phyloP scores from a whole-genome alignment of 306 rosid species.

The Lotus japonicus region DNA sequence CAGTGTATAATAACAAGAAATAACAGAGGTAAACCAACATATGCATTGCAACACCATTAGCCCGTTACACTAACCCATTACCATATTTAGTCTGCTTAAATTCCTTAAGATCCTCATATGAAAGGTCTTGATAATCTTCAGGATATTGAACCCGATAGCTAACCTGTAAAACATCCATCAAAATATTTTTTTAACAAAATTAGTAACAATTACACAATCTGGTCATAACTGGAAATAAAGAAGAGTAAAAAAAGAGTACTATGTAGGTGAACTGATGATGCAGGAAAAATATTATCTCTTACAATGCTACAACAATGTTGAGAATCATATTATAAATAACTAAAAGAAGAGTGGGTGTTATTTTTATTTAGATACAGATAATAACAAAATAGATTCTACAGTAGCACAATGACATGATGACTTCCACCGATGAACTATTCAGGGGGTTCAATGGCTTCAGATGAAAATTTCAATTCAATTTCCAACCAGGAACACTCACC shows the following conservation, averaged over 20 bases:
- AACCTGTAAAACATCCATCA: constrained; percentile 56
- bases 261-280: neutral
- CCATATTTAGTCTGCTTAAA: constrained; percentile 98
- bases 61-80: constrained; percentile 32
- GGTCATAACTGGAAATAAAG: neutral
- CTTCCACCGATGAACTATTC: neutral
- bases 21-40: neutral
- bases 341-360: neutral
- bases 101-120: constrained; percentile 91
- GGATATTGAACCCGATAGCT: constrained; percentile 96
- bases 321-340: neutral
- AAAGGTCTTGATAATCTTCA: constrained; percentile 85
- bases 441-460: neutral
- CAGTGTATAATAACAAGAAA: neutral
- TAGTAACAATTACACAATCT: neutral
- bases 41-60: constrained; percentile 21
- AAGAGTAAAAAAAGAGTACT: neutral
- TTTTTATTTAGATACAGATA: constrained; percentile 10
- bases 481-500: constrained; percentile 50
- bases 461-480: neutral
- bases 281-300: constrained; percentile 11
- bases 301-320: constrained; percentile 23
- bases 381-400: neutral
- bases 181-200: constrained; percentile 18
- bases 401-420: neutral